Evolutionary conservation across 2,329 filamentous ascomycete species (phyloP).

Genomic region (Eurotiales sp.): DNA sequence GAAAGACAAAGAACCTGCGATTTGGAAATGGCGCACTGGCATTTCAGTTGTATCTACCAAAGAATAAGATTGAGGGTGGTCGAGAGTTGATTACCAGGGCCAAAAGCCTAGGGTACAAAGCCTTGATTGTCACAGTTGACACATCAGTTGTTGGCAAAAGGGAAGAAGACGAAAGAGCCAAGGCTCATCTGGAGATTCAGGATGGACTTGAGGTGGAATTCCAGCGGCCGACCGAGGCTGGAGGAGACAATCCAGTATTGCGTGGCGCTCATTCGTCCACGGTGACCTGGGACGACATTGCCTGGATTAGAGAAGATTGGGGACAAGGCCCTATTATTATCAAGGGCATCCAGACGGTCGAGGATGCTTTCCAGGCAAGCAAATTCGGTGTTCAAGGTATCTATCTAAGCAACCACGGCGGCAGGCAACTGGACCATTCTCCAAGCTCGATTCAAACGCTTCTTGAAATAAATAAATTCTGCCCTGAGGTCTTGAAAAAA

Average conservation of each 20-base stretch:
- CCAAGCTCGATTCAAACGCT: constrained; percentile 47
- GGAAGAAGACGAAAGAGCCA: not conserved
- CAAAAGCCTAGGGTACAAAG: not conserved
- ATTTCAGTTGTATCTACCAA: not conserved
- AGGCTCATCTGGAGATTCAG: not conserved
- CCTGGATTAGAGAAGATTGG: not conserved
- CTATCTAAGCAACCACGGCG: constrained; percentile 43
- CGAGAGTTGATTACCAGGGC: not conserved
- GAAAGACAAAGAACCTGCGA: not conserved
- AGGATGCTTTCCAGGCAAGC: not conserved
- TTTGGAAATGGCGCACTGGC: not conserved
- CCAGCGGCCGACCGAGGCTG: not conserved
- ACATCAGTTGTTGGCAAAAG: not conserved
- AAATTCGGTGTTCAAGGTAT: constrained; percentile 21
- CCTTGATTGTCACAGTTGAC: not conserved
- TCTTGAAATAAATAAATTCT: constrained; percentile 31
- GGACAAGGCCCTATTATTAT: constrained; percentile 1
- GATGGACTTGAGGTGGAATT: not conserved
- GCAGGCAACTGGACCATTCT: constrained; percentile 42
- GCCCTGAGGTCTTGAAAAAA: constrained; percentile 20
- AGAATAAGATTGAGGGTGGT: not conserved
- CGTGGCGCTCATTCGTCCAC: not conserved
- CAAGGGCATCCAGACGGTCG: not conserved
- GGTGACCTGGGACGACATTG: not conserved
- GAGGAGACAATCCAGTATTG: too few species aligned